A percentile compares a stretch with the other conserved stretches of the same genome.
Conservation (phyloP, 176 grass and related monocot genomes). For the Raddia distichophylla region DNA sequence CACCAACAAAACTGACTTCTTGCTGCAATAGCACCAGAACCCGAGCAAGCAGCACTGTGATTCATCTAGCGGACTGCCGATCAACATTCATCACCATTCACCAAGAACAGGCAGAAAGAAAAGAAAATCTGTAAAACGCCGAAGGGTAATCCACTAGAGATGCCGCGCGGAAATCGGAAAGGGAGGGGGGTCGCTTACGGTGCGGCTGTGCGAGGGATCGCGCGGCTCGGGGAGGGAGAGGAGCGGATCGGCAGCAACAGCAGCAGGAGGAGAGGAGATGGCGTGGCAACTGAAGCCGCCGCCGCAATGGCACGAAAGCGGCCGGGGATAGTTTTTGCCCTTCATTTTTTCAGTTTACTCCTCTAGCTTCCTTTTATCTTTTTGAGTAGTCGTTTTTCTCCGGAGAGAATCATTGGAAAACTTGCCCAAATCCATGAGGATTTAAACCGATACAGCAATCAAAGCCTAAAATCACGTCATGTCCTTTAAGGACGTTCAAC, state of each 20-base stretch:
- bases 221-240: background rate
- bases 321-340: background rate
- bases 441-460: no score
- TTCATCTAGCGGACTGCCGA: background rate
- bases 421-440: no score
- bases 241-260: background rate
- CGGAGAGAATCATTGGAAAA: no score
- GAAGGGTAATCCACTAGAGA: background rate
- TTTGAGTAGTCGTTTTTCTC: no score
- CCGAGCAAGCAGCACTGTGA: background rate
- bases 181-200: background rate
- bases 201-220: background rate
- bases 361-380: background rate
- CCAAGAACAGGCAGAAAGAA: background rate
- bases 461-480: no score
- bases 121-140: no score
- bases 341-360: background rate
- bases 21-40: background rate
- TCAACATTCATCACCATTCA: background rate
- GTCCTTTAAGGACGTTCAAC: no score
- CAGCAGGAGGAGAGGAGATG: background rate
- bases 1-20: background rate
- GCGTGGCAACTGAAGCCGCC: conserved; percentile 12
- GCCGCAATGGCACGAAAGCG: background rate
- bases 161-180: background rate